Base-by-base conservation (phyloP, 768 basidiomycete genomes). In the Megacollybia marginata region DNA sequence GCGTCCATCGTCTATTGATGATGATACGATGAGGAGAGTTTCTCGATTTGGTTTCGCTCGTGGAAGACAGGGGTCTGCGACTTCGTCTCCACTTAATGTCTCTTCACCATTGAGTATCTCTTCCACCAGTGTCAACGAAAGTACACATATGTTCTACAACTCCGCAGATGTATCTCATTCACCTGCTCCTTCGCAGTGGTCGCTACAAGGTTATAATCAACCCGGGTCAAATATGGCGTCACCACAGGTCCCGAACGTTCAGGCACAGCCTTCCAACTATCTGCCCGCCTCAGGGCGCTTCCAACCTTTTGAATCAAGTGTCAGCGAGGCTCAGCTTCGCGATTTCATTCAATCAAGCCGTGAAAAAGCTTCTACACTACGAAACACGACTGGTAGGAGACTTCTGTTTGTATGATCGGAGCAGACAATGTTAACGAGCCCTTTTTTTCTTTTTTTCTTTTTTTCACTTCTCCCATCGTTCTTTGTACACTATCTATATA, bases 21-120 rank as follows among this genome's bases (percentile, higher is more conserved):
- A 82, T 47, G 87, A 89, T 43, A 61, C 71, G 4, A 68, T 68
- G 43, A 72, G 85, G 55, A 85, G 83, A 56, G 76, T 88, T 23
- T 91, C 88, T 8, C 76, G 88, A 13, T 91, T 91, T 65, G 85
- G 82, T 18, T 91, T 91, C 59, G 89, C 88, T 13, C 76, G 84
- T 19, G 83, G 85, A 19, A 78, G 79, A 42, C 82, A 80, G 53
- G 74, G 74, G 0, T 80, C 85, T 8, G 75, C 75, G 42, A 60
- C 83, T 4, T 79, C 79, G 13, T 85, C 83, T 10, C 81, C 83
- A 36, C 68, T 75, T 46, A 79, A 79, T 50, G 69, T 71, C 9
- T 57, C 80, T 19, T 78, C 83, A 15, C 79, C 83, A 2, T 64
- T 80, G 38, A 77, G 69, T 47, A 70, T 66, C 40, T 63, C 55